A percentile compares a stretch with the other conserved stretches of the same genome.
Conservation (phyloP, 352 stramenopile species). For the Pythium folliculosum region DNA sequence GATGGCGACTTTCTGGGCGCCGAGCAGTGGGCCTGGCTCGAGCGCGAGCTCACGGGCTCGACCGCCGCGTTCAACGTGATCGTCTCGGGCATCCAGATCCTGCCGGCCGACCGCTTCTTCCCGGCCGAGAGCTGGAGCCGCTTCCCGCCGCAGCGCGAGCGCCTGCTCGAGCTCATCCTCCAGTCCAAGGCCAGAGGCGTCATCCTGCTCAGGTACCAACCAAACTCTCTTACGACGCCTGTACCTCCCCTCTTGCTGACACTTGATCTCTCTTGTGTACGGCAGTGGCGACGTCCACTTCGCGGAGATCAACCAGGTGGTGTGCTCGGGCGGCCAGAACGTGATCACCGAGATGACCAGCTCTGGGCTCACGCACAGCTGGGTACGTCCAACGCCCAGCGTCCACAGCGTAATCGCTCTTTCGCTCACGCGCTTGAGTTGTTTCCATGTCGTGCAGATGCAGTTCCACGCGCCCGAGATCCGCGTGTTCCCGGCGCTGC, state of each 20-base stretch:
- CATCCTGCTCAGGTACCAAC: conserved; percentile 79
- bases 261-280: conserved; percentile 10
- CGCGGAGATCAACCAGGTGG: conserved; percentile 90
- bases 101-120: conserved; percentile 79
- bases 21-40: conserved; percentile 85
- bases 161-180: conserved; percentile 86
- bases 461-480: conserved; percentile 62
- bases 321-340: conserved; percentile 73
- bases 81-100: conserved; percentile 90
- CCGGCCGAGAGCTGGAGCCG: conserved; percentile 88
- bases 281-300: conserved; percentile 92
- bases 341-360: conserved; percentile 89
- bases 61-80: conserved; percentile 92
- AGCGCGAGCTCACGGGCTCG: conserved; percentile 74
- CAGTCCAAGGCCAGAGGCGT: conserved; percentile 81
- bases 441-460: conserved; percentile 42
- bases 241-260: neutral
- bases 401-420: no score
- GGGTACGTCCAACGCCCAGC: no score
- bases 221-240: no score
- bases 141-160: conserved; percentile 81
- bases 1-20: conserved; percentile 77
- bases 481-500: conserved; percentile 53
- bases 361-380: conserved; percentile 94
- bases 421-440: neutral